phyloP scores from a whole-genome alignment of 352 stramenopile genomes.

The Pythium periplocum region DNA sequence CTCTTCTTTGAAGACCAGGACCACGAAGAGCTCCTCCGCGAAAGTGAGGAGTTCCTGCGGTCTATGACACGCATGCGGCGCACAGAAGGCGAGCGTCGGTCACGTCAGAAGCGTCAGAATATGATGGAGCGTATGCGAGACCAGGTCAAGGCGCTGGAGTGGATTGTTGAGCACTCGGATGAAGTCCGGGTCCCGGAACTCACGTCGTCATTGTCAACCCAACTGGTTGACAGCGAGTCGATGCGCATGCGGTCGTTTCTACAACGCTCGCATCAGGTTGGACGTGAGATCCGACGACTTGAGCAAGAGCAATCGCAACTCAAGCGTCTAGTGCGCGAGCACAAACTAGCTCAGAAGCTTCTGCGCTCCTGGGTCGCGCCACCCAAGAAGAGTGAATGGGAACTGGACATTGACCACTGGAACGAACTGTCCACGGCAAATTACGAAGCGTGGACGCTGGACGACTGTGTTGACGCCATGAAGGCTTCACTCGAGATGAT shows the following conservation, averaged over 20 bases:
- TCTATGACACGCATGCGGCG: too few relatives aligned
- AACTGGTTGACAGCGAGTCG: too few relatives aligned
- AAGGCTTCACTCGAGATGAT: conserved; percentile 5
- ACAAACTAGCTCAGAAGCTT: conserved; percentile 20
- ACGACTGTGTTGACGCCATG: not conserved
- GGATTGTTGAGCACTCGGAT: too few relatives aligned
- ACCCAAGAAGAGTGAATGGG: conserved; percentile 1
- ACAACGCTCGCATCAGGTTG: conserved; percentile 5
- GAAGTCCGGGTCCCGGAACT: too few relatives aligned
- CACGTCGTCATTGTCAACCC: too few relatives aligned
- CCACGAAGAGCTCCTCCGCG: too few relatives aligned
- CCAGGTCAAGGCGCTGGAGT: too few relatives aligned
- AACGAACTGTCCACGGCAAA: not conserved
- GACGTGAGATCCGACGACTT: conserved; percentile 7
- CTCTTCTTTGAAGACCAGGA: too few relatives aligned
- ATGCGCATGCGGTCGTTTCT: conserved; percentile 5
- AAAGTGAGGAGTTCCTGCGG: too few relatives aligned
- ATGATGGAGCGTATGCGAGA: too few relatives aligned
- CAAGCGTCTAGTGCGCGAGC: conserved; percentile 15
- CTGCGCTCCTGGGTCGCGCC: conserved; percentile 16
- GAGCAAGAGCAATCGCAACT: conserved; percentile 14
- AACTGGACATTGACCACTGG: not conserved
- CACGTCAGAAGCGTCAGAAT: too few relatives aligned
- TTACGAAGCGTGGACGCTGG: conserved; percentile 1
- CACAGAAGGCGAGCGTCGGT: too few relatives aligned